Conservation (phyloP, 2,329 filamentous ascomycete species). For the Sporothrix pseudoabietina region DNA sequence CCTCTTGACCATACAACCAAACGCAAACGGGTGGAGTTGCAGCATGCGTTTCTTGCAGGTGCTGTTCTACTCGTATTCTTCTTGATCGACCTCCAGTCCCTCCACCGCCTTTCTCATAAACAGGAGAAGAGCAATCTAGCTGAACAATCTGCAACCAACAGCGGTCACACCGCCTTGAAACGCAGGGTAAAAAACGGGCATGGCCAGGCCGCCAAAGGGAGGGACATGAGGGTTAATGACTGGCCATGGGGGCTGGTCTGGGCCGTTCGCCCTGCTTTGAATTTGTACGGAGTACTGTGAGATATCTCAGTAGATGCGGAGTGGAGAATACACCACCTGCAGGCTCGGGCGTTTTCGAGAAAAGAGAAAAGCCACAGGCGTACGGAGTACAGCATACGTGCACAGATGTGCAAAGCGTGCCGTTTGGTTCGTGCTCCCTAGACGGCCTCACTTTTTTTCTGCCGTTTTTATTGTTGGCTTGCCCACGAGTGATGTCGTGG, state of each 20-base stretch:
- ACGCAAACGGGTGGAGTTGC: conserved; percentile 16
- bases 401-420: neutral
- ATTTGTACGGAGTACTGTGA: too few species aligned
- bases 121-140: neutral
- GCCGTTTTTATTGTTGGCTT: conserved; percentile 4
- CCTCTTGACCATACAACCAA: neutral
- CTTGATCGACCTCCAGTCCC: neutral
- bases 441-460: neutral
- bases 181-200: neutral
- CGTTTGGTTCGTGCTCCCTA: neutral
- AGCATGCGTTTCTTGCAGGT: neutral
- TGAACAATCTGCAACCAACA: neutral
- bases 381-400: neutral
- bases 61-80: neutral
- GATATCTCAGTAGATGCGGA: neutral
- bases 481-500: neutral
- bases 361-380: neutral
- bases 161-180: conserved; percentile 20
- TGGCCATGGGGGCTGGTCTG: neutral
- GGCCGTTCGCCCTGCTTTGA: neutral
- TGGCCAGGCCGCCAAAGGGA: neutral
- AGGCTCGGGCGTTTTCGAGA: neutral
- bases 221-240: neutral
- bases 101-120: conserved; percentile 8
- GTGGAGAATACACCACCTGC: neutral